These are phyloP conservation scores for Chloromonas sp. DNA, from an alignment of 163 green algal species.

Conservation along the genomic window DNA sequence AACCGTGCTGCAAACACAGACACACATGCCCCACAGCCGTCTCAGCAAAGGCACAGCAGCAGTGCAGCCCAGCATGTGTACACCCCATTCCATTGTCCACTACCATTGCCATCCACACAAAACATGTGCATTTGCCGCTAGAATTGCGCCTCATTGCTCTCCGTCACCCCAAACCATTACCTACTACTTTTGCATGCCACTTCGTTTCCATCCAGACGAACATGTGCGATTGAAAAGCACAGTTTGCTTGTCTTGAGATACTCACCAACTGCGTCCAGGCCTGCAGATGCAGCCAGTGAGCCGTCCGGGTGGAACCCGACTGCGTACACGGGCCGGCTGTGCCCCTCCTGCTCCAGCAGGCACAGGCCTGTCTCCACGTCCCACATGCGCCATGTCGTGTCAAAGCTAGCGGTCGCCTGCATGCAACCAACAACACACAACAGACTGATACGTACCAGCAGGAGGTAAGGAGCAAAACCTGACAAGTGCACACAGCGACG, in stretches of 20 bases:
- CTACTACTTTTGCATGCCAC: no score
- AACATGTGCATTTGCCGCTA: neutral
- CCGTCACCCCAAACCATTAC: no score
- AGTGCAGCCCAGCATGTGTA: neutral
- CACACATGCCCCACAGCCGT: neutral
- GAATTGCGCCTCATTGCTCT: no score
- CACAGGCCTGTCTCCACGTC: conserved; percentile 77
- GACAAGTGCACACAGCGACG: no score
- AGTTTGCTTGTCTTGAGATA: neutral
- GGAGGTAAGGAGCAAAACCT: no score
- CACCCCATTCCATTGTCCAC: neutral
- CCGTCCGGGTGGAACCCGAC: conserved; percentile 92
- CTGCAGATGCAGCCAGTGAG: conserved; percentile 72
- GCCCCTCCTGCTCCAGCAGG: conserved; percentile 94
- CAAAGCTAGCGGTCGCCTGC: conserved; percentile 82
- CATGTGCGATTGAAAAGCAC: no score
- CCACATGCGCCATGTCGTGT: conserved; percentile 96
- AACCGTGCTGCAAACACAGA: conserved; percentile 53
- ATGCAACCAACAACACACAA: neutral
- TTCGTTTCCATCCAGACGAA: no score
- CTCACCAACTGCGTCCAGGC: conserved; percentile 82
- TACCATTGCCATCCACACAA: neutral
- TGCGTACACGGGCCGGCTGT: conserved; percentile 85
- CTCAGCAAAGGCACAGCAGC: neutral
- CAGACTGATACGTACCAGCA: neutral